Base-by-base conservation (phyloP, 176 grass and related monocot genomes). In the Carex littledalei region DNA sequence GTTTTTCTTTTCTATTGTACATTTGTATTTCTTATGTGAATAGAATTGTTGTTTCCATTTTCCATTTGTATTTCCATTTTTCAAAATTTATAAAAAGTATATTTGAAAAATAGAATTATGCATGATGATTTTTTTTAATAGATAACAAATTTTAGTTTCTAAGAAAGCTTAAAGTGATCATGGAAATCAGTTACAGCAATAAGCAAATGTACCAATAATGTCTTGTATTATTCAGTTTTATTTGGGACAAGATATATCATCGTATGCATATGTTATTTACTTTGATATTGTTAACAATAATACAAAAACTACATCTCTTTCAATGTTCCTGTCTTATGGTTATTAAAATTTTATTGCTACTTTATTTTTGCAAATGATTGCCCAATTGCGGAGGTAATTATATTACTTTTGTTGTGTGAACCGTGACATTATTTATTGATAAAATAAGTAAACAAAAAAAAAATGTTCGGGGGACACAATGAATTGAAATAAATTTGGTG, bases 21-120 rank as follows among this genome's bases (percentile, higher is more conserved):
- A 71, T 43, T 43, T 71, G 7, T 71, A 69, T n/a, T 71, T 71
- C 67, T 71, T 45, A 45, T 71, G 67, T 71, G 32, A 55, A 78
- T 55, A 78, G 24, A 24, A 24, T 34, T 78, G 15, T 14, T 78
- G 22, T 16, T 72, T 77, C 54, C 4, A 53, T 5, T 37, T 37
- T 37, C 35, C 35, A 37, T 37, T 37, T 37, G 35, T 37, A 37
- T 37, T 37, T 4, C 3, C 37, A 39, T 39, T 39, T 39, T 39
- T 6, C 37, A 39, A 39, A 39, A 6, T 39, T 39, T 39, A 39
- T 39, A 39, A 39, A 39, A 65, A 32, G 6, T 5, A 50, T 50
- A 50, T 50, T 50, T 50, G 2, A 2, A 50, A 50, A 50, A 50
- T 50, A 50, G 10, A 50, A 50, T 50, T 50, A 65, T 65, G 11